Base-by-base conservation (phyloP, 2,329 filamentous ascomycete genomes). In the Aspergillus awamori region DNA sequence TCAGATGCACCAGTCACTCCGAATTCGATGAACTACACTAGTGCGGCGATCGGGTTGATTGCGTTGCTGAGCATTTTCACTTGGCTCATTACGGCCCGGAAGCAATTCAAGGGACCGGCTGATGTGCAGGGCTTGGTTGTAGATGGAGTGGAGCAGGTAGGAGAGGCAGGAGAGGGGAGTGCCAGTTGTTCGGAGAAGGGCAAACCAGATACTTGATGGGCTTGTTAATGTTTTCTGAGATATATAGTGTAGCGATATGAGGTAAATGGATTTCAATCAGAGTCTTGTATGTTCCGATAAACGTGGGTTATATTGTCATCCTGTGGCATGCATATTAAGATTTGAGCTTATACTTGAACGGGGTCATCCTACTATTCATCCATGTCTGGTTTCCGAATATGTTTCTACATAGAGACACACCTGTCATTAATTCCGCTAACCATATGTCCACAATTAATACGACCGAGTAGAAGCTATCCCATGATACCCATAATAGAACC, bases 21-120 rank as follows among this genome's bases (percentile, higher is more conserved):
- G 36, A 77, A 83, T 26, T 84, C 83, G 36, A 87, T 86, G 84
- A 87, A 86, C 61, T 86, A 86, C 65, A 86, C 83, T 0, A 81
- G 79, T 20, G 84, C 84, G 1, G 84, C 84, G 0, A 80, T 85
- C 33, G 84, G 84, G 0, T 74, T 83, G 3, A 81, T 86, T 39
- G 84, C 81, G 69, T 62, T 85, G 4, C 75, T 87, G 20, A 82
- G 79, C 17, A 51, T 77, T 2, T 66, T 82, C 2, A 86, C 82
- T 1, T 86, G 83, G 84, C 61, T 84, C 6, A 82, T 79, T 1
- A 83, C 81, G 0, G 83, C 81, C 0, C 71, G 77, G 55, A 82
- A 79, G 63, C 71, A 78, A 17, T 86, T 85, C 63, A 82, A 78
- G 1, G 83, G 83, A 0, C 83, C 83, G 1, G 63, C 68, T 8